A percentile compares a stretch with the other conserved stretches of the same genome.
Conservation (phyloP, 2,329 filamentous ascomycete genomes). For the Diatrype stigma region DNA sequence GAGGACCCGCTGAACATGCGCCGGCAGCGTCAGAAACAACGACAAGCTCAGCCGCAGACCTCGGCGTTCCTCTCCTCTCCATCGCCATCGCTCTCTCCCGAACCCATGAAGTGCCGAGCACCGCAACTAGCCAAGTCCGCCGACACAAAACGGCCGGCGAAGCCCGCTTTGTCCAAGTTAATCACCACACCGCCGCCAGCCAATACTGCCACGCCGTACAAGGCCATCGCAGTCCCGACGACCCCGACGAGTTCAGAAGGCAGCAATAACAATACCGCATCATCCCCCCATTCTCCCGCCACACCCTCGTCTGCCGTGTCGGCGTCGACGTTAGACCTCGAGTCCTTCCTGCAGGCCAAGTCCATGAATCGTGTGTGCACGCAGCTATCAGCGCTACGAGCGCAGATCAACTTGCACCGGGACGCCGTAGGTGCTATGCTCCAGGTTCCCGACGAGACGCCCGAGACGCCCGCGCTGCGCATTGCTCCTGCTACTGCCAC, state of each 20-base stretch:
- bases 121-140: neutral
- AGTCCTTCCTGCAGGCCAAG: constrained; percentile 35
- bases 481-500: neutral
- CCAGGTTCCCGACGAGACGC: constrained; percentile 16
- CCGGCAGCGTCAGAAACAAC: constrained; percentile 4
- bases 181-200: no score
- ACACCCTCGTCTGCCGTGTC: constrained; percentile 14
- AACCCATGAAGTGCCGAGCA: no score
- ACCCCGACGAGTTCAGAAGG: no score
- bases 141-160: no score
- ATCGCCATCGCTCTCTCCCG: no score
- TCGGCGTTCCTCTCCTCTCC: no score
- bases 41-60: no score
- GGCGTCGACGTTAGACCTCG: constrained; percentile 25
- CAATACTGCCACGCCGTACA: no score
- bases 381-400: constrained; percentile 43
- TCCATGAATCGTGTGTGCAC: constrained; percentile 47
- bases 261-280: neutral
- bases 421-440: constrained; percentile 41
- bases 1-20: constrained; percentile 24
- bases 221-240: no score
- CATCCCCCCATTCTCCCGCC: constrained; percentile 5
- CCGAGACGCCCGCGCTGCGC: constrained; percentile 10
- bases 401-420: constrained; percentile 46
- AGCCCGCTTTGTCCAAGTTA: no score